A percentile compares a stretch with the other conserved stretches of the same genome.
phyloP scores from a whole-genome alignment of 257 asterid genomes.

The Scutellaria galericulata region DNA sequence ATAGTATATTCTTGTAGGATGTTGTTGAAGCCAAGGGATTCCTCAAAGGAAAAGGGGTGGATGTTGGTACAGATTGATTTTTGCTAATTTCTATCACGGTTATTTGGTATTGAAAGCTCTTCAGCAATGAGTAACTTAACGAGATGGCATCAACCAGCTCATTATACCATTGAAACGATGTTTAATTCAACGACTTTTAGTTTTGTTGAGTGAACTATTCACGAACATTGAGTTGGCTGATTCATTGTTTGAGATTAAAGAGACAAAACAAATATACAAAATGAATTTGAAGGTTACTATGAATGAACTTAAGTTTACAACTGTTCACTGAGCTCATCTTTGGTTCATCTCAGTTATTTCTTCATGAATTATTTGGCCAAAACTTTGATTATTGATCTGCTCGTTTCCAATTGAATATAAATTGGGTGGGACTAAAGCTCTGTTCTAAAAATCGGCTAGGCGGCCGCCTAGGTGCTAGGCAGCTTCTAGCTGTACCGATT shows the following conservation, averaged over 20 bases:
- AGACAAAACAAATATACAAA: background rate
- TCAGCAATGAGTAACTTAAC: background rate
- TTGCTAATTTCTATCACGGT: background rate
- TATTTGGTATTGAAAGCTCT: background rate
- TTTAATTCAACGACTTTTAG: background rate
- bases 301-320: background rate
- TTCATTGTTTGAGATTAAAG: background rate
- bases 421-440: too few relatives aligned
- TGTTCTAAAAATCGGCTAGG: too few relatives aligned
- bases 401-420: too few relatives aligned
- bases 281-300: background rate
- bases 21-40: slow-evolving; percentile 76
- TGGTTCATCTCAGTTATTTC: too few relatives aligned
- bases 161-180: background rate
- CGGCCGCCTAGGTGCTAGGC: too few relatives aligned
- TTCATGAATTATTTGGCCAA: too few relatives aligned
- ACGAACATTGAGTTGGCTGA: background rate
- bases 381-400: too few relatives aligned
- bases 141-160: background rate
- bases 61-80: slow-evolving; percentile 55
- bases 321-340: background rate
- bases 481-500: too few relatives aligned
- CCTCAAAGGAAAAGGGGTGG: slow-evolving; percentile 67
- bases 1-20: slow-evolving; percentile 48
- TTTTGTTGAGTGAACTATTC: background rate